Base-by-base conservation (phyloP, 768 basidiomycete genomes). In the Rhodotorula diobovata region DNA sequence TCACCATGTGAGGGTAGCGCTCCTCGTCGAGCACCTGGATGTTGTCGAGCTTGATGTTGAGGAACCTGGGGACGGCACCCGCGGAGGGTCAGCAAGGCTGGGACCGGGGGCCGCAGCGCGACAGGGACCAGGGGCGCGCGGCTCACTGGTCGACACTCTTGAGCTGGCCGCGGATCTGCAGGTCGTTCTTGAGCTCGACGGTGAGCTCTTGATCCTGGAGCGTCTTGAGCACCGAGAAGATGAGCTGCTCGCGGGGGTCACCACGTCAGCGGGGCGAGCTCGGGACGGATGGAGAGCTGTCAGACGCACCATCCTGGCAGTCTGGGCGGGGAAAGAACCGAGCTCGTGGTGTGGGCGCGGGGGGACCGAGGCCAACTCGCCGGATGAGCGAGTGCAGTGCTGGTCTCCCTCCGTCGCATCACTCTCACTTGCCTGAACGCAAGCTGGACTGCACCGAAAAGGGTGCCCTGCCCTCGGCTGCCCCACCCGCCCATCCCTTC, bases 61-160 rank as follows among this genome's bases (percentile, higher is more conserved):
- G 83, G 81, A 93, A 93, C 80, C 93, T 93, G 67, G 28, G 14
- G 43, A 39, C 59, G 39, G 66, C 67, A 64, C 61, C 75, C 54
- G 57, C 34, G 4, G 45, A 48, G 35, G 28, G 51, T 28, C 25
- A 28, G 37, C 28, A 2, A 15, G 21, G 11, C n/a, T 20, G 18
- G 15, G 16, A 11, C 18, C 34, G 34, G 34, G 30, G 20, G 16
- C 18, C 23, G 15, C 51, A 46, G 35, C 20, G 50, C 14, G 28
- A 48, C 2, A n/a, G 63, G 48, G 28, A 39, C 4, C 63, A 53
- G 18, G 16, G 35, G 45, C 41, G 59, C 61, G 85, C 88, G 71
- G n/a, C n/a, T n/a, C 74, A 94, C 95, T 99, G 95, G 84, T 99
- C 95, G 62, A 99, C 94, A 43, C 93, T 96, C 85, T 96, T 96